Conservation (phyloP, 73 alveolate species). For the Breviolum minutum region DNA sequence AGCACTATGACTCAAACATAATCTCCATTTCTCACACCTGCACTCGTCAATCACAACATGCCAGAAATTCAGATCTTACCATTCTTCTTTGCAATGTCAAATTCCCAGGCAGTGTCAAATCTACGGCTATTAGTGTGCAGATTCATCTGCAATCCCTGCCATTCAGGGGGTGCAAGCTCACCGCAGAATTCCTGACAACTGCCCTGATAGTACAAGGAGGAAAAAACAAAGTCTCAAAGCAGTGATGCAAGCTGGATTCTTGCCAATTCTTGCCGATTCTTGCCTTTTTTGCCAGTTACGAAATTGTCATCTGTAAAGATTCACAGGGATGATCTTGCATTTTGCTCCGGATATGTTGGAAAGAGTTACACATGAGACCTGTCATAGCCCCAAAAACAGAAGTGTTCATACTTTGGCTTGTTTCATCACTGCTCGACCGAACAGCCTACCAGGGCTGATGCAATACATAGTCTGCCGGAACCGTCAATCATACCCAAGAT, state of each 20-base stretch:
- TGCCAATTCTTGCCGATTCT: too few relatives aligned
- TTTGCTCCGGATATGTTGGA: neutral
- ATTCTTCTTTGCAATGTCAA: neutral
- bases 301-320: too few relatives aligned
- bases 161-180: neutral
- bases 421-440: neutral
- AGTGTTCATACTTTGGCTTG: too few relatives aligned
- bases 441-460: neutral
- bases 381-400: too few relatives aligned
- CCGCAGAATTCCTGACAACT: neutral
- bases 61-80: neutral
- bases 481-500: too few relatives aligned
- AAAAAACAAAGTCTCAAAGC: conserved; percentile 27
- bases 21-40: neutral
- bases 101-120: too few relatives aligned
- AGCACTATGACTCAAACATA: too few relatives aligned
- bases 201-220: conserved; percentile 1
- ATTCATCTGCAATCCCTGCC: too few relatives aligned
- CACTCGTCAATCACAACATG: conserved; percentile 4
- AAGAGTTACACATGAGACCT: too few relatives aligned
- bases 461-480: neutral
- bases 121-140: too few relatives aligned
- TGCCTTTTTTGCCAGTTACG: too few relatives aligned
- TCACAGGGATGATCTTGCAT: neutral
- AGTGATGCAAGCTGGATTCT: neutral